phyloP scores from a whole-genome alignment of 108 stramenopile species.

The Aurantiochytrium sp. region DNA sequence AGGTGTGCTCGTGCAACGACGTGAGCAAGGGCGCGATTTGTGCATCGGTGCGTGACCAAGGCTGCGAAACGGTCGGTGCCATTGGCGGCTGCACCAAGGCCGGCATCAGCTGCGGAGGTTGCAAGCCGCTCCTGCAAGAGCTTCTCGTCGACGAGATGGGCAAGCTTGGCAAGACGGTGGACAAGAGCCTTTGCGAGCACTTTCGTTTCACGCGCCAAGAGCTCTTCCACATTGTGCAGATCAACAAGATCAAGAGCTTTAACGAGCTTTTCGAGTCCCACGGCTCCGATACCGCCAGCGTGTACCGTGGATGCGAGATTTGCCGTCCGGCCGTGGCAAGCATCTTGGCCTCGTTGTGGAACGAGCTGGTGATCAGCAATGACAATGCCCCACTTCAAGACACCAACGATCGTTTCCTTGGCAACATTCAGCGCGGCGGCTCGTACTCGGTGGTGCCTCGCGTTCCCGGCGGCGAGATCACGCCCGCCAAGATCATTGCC shows the following conservation, averaged over 20 bases:
- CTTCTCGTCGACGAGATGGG: slow-evolving; percentile 66
- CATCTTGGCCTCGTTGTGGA: slow-evolving; percentile 72
- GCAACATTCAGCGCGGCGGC: slow-evolving; percentile 87
- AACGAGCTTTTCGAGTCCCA: slow-evolving; percentile 71
- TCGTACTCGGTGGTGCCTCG: slow-evolving; percentile 86
- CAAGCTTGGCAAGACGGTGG: slow-evolving; percentile 66
- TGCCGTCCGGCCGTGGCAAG: slow-evolving; percentile 77
- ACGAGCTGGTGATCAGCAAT: slow-evolving; percentile 63
- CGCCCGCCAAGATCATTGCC: slow-evolving; percentile 72
- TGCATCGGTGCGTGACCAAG: slow-evolving; percentile 59
- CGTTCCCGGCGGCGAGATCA: slow-evolving; percentile 78
- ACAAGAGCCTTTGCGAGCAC: slow-evolving; percentile 78
- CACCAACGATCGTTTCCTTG: slow-evolving; percentile 80
- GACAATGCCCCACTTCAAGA: slow-evolving; percentile 71
- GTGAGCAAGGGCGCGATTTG: slow-evolving; percentile 68
- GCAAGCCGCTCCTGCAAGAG: slow-evolving; percentile 73
- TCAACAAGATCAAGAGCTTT: slow-evolving; percentile 72
- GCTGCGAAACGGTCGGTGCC: slow-evolving; percentile 62
- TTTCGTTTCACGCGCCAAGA: slow-evolving; percentile 73
- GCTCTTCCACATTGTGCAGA: slow-evolving; percentile 70
- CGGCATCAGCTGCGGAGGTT: slow-evolving; percentile 84
- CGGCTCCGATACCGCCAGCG: slow-evolving; percentile 50
- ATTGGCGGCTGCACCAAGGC: slow-evolving; percentile 74
- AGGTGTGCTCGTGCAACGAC: slow-evolving; percentile 87
- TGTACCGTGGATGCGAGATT: slow-evolving; percentile 71